A percentile compares a stretch with the other conserved stretches of the same genome.
Evolutionary conservation across 2,329 filamentous ascomycete species (phyloP).

Genomic region (Talaromyces rugulosus): DNA sequence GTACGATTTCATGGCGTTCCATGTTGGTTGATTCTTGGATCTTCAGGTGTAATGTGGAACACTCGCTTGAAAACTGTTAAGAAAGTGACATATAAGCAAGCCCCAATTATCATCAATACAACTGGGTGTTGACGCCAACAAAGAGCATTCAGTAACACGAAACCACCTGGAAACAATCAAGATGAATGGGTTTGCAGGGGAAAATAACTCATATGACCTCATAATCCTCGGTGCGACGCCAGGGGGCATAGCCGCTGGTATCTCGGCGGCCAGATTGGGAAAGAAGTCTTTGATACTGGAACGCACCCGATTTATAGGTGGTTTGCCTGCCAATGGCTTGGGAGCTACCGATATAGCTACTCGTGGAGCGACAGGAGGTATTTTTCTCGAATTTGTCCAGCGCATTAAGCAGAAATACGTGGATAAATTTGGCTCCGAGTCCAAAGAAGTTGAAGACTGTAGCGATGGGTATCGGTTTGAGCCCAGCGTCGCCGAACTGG

Average conservation of each 20-base stretch:
- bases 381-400: neutral
- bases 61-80: neutral
- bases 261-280: neutral
- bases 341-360: neutral
- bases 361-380: neutral
- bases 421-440: neutral
- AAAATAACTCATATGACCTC: neutral
- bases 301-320: constrained; percentile 1
- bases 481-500: neutral
- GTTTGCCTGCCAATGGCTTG: neutral
- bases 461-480: constrained; percentile 2
- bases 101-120: neutral
- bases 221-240: neutral
- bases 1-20: neutral
- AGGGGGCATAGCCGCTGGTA: neutral
- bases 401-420: neutral
- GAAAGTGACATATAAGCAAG: neutral
- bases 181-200: neutral
- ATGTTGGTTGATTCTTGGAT: neutral
- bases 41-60: neutral
- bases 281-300: neutral
- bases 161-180: neutral
- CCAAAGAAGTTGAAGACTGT: neutral
- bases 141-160: neutral
- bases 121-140: neutral